Conservation (phyloP, 495 filamentous ascomycete genomes). For the Pyrenula massariospora region DNA sequence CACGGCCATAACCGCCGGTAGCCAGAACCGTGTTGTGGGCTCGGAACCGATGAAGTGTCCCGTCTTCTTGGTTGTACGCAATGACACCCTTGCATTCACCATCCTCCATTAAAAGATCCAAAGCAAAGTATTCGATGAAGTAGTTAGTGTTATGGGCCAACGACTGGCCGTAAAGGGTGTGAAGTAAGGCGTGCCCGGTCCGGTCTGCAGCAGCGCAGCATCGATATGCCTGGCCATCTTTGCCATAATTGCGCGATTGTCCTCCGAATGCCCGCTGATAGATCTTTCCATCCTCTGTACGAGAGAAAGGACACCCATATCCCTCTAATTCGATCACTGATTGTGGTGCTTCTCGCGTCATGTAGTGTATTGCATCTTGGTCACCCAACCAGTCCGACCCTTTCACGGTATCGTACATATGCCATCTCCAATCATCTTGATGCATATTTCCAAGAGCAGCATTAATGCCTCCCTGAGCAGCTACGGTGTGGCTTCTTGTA, state of each 20-base stretch:
- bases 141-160: conserved; percentile 96
- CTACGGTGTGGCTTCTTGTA: conserved; percentile 89
- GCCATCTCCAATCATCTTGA: conserved; percentile 96
- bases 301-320: conserved; percentile 94
- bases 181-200: conserved; percentile 91
- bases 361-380: conserved; percentile 98
- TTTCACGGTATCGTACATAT: conserved; percentile 99
- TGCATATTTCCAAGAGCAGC: conserved; percentile 92
- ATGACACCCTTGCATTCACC: conserved; percentile 92
- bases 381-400: conserved; percentile 97
- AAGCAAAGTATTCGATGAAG: conserved; percentile 97
- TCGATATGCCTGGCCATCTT: conserved; percentile 94
- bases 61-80: conserved; percentile 96
- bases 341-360: conserved; percentile 88
- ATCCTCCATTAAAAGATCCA: conserved; percentile 93
- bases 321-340: conserved; percentile 92
- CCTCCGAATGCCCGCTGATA: conserved; percentile 98
- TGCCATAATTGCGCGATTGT: conserved; percentile 88
- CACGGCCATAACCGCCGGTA: conserved; percentile 91
- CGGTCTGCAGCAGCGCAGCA: conserved; percentile 91
- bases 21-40: conserved; percentile 92
- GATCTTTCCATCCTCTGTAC: conserved; percentile 94
- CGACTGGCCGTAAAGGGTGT: conserved; percentile 97
- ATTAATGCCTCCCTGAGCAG: conserved; percentile 75
- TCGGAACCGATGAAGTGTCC: conserved; percentile 90